Evolutionary conservation across 1,139 yeast genomes (phyloP).

Genomic region (Saccharomyces hybrid): DNA sequence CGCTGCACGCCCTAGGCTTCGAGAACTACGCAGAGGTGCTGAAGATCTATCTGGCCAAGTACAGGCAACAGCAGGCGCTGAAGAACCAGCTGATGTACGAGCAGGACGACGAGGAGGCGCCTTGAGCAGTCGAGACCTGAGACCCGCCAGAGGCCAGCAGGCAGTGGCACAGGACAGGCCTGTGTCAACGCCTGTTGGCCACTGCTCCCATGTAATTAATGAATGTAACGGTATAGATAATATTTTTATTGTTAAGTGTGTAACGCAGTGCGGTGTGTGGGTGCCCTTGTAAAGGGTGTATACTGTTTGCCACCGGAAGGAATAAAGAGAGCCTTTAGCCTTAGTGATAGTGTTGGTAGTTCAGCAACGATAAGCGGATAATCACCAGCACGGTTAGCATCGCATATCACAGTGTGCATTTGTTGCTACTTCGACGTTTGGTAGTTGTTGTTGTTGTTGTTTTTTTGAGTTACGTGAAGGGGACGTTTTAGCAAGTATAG

Average conservation of each 20-base stretch:
- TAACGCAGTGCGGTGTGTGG: neutral
- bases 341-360: too few species aligned
- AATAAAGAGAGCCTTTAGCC: neutral
- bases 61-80: constrained; percentile 68
- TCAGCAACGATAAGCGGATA: neutral
- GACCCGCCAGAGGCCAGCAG: neutral
- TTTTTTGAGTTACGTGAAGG: neutral
- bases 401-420: neutral
- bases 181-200: neutral
- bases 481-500: neutral
- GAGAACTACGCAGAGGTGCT: constrained; percentile 77
- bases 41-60: constrained; percentile 72
- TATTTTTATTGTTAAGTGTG: neutral
- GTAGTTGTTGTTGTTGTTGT: neutral
- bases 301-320: neutral
- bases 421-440: neutral
- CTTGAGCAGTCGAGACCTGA: neutral
- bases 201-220: neutral
- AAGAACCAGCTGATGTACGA: constrained; percentile 31
- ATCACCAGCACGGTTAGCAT: neutral
- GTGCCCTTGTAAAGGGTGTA: neutral
- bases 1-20: constrained; percentile 63
- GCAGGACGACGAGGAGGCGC: constrained; percentile 7
- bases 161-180: neutral
- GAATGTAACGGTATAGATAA: neutral